Percentiles rank a stretch among this genome's conserved stretches.
These are phyloP conservation scores for Tarenaya hassleriana DNA, from an alignment of 345 rosid species.

Conservation along the genomic window DNA sequence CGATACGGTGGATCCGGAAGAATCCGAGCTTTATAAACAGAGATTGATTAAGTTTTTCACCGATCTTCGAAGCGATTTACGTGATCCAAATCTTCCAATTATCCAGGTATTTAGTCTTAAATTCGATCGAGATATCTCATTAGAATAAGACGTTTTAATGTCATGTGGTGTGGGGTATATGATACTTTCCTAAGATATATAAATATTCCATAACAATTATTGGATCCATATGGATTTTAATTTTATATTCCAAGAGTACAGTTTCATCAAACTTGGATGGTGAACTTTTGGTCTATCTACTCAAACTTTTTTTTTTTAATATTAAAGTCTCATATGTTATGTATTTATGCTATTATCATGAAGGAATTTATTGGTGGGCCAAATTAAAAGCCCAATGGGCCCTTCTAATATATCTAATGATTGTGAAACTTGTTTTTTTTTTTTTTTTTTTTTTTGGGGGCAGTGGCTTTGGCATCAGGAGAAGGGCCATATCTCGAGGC, in stretches of 20 bases:
- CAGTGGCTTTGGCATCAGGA: slow-evolving; percentile 63
- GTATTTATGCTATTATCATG: too few species aligned
- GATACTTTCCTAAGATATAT: not conserved
- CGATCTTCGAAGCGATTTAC: slow-evolving; percentile 59
- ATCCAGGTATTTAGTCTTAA: slow-evolving; percentile 41
- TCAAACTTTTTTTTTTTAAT: too few species aligned
- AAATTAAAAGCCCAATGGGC: not conserved
- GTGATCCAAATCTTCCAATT: slow-evolving; percentile 59
- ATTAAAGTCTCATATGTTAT: too few species aligned
- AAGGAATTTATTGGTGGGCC: too few species aligned
- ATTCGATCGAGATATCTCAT: not conserved
- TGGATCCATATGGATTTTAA: too few species aligned
- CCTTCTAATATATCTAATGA: slow-evolving; percentile 12
- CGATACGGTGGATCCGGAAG: slow-evolving; percentile 40
- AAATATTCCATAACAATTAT: too few species aligned
- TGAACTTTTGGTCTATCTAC: too few species aligned
- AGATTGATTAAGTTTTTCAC: slow-evolving; percentile 44
- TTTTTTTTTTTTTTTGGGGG: slow-evolving; percentile 11
- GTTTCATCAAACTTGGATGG: too few species aligned
- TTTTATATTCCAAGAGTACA: too few species aligned
- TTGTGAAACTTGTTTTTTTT: not conserved
- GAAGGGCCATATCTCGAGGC: slow-evolving; percentile 42
- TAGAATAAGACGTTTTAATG: not conserved
- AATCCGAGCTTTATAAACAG: slow-evolving; percentile 44
- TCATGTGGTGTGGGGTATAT: too few species aligned